Evolutionary conservation across 73 alveolate species (phyloP), one percentile per base, ranked within the genome.

Genomic region (Uronychia binucleata): DNA sequence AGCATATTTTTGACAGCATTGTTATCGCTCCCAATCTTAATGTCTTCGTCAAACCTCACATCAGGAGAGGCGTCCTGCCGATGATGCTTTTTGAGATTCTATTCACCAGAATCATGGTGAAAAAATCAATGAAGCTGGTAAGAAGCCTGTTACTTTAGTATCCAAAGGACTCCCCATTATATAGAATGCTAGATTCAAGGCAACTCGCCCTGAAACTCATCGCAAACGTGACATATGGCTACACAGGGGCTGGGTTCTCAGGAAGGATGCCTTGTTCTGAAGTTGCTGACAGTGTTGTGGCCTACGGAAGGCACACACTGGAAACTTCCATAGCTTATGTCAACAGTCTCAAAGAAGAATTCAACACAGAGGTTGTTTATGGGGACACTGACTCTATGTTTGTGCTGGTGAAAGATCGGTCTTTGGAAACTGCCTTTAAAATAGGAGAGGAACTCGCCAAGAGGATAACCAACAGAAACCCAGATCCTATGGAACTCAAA

Each of bases 191-290:
- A 57, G 98, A 95, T 35, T 94, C 96, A 58, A 77, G 98, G 57
- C 96, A 98, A 92, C 88, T 94, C 46, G 99, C 99, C 28, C 90
- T 98, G 1, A 98, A 98, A 81, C 77, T 95, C 30, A 91, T 97
- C 80, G 97, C 99, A 25, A 97, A 97, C 90, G 98, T 97, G 0
- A 97, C 98, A 59, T 98, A 98, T 89, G 99, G 99, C 34, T 99
- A 98, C 91, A 93, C 99, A 19, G 99, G 98, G 33, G 99, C 99
- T 0, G 99, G 99, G 74, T 97, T 93, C 77, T 90, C 99, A 60
- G 99, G 99, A 29, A 95, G 99, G 82, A 98, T 99, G 99, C 99
- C 99, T 0, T 98, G 99, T 90, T 94, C 93, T 0, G 99, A 98
- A 82, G 86, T 98, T 1, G 99, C 99, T 0, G 99, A 98, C 89